Evolutionary conservation across 73 alveolate species (phyloP), one percentile per base, ranked within the genome.

Genomic region (Breviolum minutum): DNA sequence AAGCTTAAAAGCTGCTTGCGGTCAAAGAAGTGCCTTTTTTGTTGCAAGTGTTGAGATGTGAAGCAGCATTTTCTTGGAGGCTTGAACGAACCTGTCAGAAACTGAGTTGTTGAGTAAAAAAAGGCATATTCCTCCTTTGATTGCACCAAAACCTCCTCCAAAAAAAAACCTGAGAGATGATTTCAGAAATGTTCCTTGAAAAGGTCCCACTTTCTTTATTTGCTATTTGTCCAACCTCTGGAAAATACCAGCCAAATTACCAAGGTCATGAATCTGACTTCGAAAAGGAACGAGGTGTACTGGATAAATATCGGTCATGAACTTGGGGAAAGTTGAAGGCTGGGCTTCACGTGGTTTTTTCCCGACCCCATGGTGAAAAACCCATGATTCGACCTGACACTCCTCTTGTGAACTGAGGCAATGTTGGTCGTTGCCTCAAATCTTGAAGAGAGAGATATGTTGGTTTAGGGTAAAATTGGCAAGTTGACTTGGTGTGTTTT

Each of bases 221-320:
- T 40, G 54, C 54, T 40, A 22, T 70, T 22, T 22, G n/a, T 70
- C n/a, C 29, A 69, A 24, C 81, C n/a, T n/a, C 19, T 17, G 26
- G 79, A 17, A 17, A 24, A 20, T 13, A 69, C 27, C 32, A 26
- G 83, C 26, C 83, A 26, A 29, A 29, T 26, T 29, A 19, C 32
- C 48, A 14, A 88, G 95, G 95, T 26, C 95, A 90, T 63, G 96
- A 90, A 74, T 8, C 87, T 16, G 96, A 90, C 87, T 90, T 90
- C 87, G 62, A 32, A 54, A 20, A 63, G 76, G 70, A 68, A 24
- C 32, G 54, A 17, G 76, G 16, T 7, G 83, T 77, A n/a, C 87
- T 30, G 87, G 29, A 20, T 22, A 90, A 24, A 1, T 90, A 90
- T 87, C 17, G 63, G 95, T 70, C 17, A 40, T 40, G 54, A 40